phyloP scores from a whole-genome alignment of 352 stramenopile genomes.

The Globisporangium heterothallicum region DNA sequence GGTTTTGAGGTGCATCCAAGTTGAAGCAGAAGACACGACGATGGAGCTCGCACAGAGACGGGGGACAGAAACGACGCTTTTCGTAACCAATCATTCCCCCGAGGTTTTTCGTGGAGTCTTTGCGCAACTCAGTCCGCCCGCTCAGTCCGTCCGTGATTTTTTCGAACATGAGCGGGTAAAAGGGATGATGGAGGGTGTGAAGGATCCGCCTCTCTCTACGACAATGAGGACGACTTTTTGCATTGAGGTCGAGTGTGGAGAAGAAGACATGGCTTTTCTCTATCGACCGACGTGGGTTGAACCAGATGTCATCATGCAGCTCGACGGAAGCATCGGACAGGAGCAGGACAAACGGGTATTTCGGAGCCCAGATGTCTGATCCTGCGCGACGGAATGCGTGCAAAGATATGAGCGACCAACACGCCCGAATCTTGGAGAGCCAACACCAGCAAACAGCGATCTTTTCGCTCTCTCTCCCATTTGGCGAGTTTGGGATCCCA shows the following conservation, averaged over 20 bases:
- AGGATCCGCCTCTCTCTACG: neutral
- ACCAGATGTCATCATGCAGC: neutral
- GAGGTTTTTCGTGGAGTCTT: slow-evolving; percentile 3
- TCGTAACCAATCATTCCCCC: slow-evolving; percentile 1
- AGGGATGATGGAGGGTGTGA: no score
- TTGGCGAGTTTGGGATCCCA: no score
- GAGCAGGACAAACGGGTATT: slow-evolving; percentile 4
- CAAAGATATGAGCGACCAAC: no score
- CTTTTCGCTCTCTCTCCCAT: neutral
- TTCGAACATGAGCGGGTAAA: no score
- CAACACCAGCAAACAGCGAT: neutral
- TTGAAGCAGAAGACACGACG: slow-evolving; percentile 7
- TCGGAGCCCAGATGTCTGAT: no score
- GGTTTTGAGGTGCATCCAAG: slow-evolving; percentile 8
- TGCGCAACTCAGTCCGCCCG: neutral
- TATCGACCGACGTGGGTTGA: neutral
- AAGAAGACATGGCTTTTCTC: slow-evolving; percentile 3
- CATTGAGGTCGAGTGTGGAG: neutral
- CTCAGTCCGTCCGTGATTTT: neutral
- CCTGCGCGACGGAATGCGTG: neutral
- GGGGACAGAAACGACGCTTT: slow-evolving; percentile 8
- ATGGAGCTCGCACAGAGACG: neutral
- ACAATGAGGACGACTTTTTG: neutral
- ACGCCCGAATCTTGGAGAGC: neutral
- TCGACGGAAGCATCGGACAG: neutral